Conservation (phyloP, 305 asterid genomes). For the Ajuga reptans region DNA sequence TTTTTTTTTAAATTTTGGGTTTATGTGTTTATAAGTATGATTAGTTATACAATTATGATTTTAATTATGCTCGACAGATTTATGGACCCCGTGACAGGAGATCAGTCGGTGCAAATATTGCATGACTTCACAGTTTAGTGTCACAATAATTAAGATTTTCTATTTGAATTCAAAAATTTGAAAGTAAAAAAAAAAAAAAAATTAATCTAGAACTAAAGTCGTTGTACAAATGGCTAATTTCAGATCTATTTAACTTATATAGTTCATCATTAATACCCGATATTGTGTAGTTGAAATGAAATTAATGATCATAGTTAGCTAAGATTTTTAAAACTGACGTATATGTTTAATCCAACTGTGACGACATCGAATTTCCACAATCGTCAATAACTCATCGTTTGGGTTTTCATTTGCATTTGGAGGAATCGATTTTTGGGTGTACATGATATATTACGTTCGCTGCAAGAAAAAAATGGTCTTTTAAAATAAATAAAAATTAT, state of each 20-base stretch:
- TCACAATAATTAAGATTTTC: too few species aligned
- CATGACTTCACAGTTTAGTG: neutral
- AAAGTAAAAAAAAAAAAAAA: too few species aligned
- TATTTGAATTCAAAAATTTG: too few species aligned
- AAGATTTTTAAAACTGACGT: neutral
- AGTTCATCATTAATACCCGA: too few species aligned
- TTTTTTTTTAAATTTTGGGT: neutral
- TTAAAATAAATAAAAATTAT: too few species aligned
- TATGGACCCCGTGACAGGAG: slow-evolving; percentile 38
- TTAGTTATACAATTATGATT: slow-evolving; percentile 10
- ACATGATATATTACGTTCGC: too few species aligned
- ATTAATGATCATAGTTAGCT: neutral
- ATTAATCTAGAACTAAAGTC: too few species aligned
- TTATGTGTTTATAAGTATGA: slow-evolving; percentile 2
- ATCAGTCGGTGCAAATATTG: slow-evolving; percentile 26
- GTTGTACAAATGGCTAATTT: too few species aligned
- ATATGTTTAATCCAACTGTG: neutral
- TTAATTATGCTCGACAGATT: slow-evolving; percentile 10
- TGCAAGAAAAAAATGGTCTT: too few species aligned
- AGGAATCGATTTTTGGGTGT: too few species aligned
- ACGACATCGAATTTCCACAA: neutral
- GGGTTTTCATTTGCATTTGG: neutral
- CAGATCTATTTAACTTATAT: too few species aligned
- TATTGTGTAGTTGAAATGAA: neutral
- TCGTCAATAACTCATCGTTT: slow-evolving; percentile 6